phyloP scores from a whole-genome alignment of 768 basidiomycete genomes.

The Mycena capillaripes region DNA sequence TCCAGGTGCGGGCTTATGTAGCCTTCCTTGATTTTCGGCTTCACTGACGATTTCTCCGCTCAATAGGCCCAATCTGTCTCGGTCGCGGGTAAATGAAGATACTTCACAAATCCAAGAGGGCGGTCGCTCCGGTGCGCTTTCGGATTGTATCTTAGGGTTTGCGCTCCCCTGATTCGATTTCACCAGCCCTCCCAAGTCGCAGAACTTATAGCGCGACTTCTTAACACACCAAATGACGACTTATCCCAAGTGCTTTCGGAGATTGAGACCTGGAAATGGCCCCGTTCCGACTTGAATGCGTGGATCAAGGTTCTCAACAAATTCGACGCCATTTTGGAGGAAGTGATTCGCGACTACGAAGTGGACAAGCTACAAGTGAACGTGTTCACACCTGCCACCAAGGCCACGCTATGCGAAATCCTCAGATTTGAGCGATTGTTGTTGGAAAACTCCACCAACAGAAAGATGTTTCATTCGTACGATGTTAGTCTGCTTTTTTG shows the following conservation, averaged over 20 bases:
- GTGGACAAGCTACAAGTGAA: constrained; percentile 88
- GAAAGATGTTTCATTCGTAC: constrained; percentile 96
- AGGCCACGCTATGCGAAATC: constrained; percentile 83
- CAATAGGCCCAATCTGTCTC: too few species aligned
- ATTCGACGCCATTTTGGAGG: constrained; percentile 91
- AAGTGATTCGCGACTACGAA: constrained; percentile 86
- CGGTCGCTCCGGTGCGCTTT: constrained; percentile 77
- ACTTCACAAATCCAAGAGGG: constrained; percentile 87
- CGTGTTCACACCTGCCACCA: constrained; percentile 81
- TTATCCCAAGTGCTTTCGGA: constrained; percentile 75
- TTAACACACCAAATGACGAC: constrained; percentile 77
- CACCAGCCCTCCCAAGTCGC: constrained; percentile 71
- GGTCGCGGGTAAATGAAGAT: constrained; percentile 89
- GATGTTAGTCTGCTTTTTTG: constrained; percentile 83
- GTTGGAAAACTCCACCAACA: constrained; percentile 97
- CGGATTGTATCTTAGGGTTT: constrained; percentile 29
- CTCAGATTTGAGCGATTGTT: constrained; percentile 90
- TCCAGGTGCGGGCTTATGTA: too few species aligned
- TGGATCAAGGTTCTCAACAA: constrained; percentile 98
- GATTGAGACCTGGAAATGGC: constrained; percentile 93
- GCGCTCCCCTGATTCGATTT: constrained; percentile 37
- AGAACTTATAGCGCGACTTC: constrained; percentile 81
- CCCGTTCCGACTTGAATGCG: constrained; percentile 94
- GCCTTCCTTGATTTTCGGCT: too few species aligned
- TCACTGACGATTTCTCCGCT: too few species aligned